Base-by-base conservation (phyloP, 129 eudicot genomes). In the Pulicaria dysenterica region DNA sequence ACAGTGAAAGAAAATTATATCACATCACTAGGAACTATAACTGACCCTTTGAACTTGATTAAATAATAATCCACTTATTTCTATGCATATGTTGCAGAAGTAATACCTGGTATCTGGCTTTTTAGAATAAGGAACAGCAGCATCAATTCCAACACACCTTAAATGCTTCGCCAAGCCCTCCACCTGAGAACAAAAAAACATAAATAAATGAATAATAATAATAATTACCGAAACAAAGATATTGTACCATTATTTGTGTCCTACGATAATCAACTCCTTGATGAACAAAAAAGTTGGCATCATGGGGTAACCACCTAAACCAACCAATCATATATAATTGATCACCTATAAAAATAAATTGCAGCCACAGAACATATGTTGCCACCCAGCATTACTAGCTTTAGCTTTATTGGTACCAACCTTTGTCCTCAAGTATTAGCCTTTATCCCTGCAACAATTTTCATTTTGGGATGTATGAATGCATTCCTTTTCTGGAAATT, bases 81-180 rank as follows among this genome's bases (percentile, higher is more conserved):
- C 39, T 56, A 10, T 4, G 17, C 1, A 64, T 53, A n/a, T 34
- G 57, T 64, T 41, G 53, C 38, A 42, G 38, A 66, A 48, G 58
- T 8, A 16, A 44, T 72, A 94, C 97, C 97, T 94, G 76, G 81
- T 76, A 45, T 83, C 90, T 56, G 98, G 98, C 85, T 88, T 94
- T 81, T 53, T 94, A 19, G 86, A 80, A 80, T 72, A 47, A 7
- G 98, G 98, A 78, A 88, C 81, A 56, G 98, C 96, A 74, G 98
- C 98, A 86, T 90, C 97, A 56, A 90, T 81, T 43, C 98, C 98
- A 53, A 94, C 97, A 77, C 98, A 94, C 67, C 98, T 87, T 58
- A 94, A 66, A 83, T 90, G 97, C 72, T 94, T 94, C 14, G 98
- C 98, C 78, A 94, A 79, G 63, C 97, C 98, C 78, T 94, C 98